These are phyloP conservation scores for Paecilomyces sp. DNA, from an alignment of 2,329 filamentous ascomycete genomes.

Conservation along the genomic window DNA sequence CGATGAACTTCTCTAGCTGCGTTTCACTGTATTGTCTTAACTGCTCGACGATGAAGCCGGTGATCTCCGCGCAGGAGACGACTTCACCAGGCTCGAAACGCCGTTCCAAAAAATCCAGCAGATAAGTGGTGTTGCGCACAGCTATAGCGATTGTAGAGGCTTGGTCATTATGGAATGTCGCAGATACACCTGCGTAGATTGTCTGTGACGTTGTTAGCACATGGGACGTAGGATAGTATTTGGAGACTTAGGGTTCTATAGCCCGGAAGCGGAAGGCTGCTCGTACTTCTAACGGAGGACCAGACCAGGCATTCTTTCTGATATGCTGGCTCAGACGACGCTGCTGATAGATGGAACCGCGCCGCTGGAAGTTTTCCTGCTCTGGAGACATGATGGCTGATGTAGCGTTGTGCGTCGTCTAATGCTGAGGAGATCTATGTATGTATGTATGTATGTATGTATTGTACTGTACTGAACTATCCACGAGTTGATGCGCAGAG, in stretches of 20 bases:
- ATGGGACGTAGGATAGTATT: background rate
- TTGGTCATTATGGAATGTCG: constrained; percentile 26
- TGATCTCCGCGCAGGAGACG: constrained; percentile 40
- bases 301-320: constrained; percentile 27
- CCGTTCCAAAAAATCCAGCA: constrained; percentile 63
- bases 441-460: background rate
- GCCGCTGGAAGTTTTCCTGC: constrained; percentile 15
- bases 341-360: constrained; percentile 25
- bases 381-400: background rate
- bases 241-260: background rate
- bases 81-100: constrained; percentile 43
- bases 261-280: background rate
- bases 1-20: constrained; percentile 68
- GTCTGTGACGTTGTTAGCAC: constrained; percentile 17
- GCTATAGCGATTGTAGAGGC: constrained; percentile 58
- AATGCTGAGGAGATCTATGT: background rate
- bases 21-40: constrained; percentile 55
- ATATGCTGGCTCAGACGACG: constrained; percentile 24
- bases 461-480: background rate
- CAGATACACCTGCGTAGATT: constrained; percentile 36
- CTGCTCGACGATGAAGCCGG: constrained; percentile 52
- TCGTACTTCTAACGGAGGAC: constrained; percentile 31
- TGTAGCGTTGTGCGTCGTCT: background rate
- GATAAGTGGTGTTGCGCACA: constrained; percentile 67
- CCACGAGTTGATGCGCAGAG: background rate